These are phyloP conservation scores for Fimicolochytrium jonesii DNA, from an alignment of 192 early-diverging fungal genomes.

Conservation along the genomic window DNA sequence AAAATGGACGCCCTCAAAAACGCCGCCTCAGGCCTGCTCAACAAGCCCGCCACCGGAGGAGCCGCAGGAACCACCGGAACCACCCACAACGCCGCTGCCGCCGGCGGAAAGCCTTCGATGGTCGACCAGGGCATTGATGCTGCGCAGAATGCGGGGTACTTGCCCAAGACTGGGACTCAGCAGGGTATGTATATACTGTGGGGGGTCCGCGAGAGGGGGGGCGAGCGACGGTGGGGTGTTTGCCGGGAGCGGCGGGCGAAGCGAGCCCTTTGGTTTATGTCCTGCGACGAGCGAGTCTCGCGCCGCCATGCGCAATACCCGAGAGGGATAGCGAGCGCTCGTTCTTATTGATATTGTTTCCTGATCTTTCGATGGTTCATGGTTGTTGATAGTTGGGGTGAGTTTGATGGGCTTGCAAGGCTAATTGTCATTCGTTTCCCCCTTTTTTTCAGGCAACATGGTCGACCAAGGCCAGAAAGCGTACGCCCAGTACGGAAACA, in stretches of 20 bases:
- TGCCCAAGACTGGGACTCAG: conserved; percentile 1
- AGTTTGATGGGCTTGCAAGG: too few species aligned
- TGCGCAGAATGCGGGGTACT: background rate
- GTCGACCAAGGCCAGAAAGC: conserved; percentile 2
- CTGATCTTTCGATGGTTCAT: too few species aligned
- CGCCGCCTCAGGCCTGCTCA: background rate
- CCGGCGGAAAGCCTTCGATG: background rate
- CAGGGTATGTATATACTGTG: background rate
- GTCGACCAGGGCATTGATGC: background rate
- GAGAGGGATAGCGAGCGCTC: background rate
- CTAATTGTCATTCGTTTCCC: background rate
- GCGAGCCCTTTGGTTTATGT: too few species aligned
- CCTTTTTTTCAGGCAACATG: conserved; percentile 1
- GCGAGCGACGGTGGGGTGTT: too few species aligned
- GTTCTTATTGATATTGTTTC: background rate
- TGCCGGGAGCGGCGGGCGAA: too few species aligned
- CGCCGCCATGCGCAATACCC: too few species aligned
- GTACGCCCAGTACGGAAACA: conserved; percentile 48
- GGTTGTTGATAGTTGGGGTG: too few species aligned
- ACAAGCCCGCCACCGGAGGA: background rate
- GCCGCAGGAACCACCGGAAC: background rate
- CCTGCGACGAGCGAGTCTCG: too few species aligned
- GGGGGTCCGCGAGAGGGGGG: too few species aligned
- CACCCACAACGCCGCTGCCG: background rate
- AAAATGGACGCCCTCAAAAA: background rate